Evolutionary conservation across 139 green algal species (phyloP), one percentile per base, ranked within the genome.

Genomic region (Chlorella sp.): DNA sequence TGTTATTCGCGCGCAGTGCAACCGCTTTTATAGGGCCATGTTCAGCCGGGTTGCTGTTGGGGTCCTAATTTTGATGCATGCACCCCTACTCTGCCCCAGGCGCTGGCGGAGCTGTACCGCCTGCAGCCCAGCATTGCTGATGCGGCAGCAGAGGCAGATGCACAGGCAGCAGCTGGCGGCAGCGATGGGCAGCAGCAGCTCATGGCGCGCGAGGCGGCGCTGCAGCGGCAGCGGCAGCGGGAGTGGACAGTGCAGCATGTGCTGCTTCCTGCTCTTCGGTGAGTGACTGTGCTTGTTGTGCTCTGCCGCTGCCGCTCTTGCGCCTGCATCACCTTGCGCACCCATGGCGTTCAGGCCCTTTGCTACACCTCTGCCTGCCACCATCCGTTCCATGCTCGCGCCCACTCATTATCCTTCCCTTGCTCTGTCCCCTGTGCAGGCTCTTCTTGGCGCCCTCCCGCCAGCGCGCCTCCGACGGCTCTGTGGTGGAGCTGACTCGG

Each of bases 401-500:
- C n/a, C n/a, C n/a, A n/a, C n/a, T n/a, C n/a, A n/a, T n/a, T n/a
- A n/a, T n/a, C n/a, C n/a, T n/a, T n/a, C n/a, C n/a, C n/a, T n/a
- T n/a, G n/a, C n/a, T n/a, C n/a, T n/a, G n/a, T 72, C 26, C 36
- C 34, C 85, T 13, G 87, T 88, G 75, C 47, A 88, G 85, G 62
- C 57, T 44, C 25, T 89, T 88, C 78, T 73, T 96, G 23, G 80
- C 80, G 74, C 93, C 95, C 1, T 62, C 85, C 9, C 64, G 70
- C 13, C 21, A 62, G 51, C 83, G 92, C 3, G 90, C 90, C 20
- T 89, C 73, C 6, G 95, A 97, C 84, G 95, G 94, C 62, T 93
- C 83, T 23, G 87, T 95, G 16, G 78, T 98, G 47, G 92, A 98
- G 89, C 85, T 99, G 30, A 96, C 95, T 7, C 90, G 91, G 0